Base-by-base conservation (phyloP, 441 rosid genomes). In the Croton setiger region DNA sequence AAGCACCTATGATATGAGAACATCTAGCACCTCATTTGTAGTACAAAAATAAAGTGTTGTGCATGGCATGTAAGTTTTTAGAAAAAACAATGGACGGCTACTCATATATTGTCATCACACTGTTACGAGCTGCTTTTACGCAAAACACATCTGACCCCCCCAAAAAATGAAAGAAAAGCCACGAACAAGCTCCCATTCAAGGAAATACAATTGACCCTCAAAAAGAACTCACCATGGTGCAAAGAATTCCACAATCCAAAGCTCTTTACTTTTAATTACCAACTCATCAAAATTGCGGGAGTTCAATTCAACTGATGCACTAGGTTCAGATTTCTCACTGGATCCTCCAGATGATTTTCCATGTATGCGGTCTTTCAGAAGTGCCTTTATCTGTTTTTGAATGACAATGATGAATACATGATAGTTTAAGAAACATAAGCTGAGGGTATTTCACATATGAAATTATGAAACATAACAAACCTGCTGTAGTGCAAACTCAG, bases 221-320 rank as follows among this genome's bases (percentile, higher is more conserved):
- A 66, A 45, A 59, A 37, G 58, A 14, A 76, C 92, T 76, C 83
- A 95, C 99, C 99, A 95, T 60, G 99, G 99, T 65, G 98, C 98
- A 60, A 92, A 95, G 75, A 92, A 95, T 81, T 95, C 99, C 79
- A 95, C 92, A 64, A 95, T 78, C 99, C 99, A 95, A 60, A 90
- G 96, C 31, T 92, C 98, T 80, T 86, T 92, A 79, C 99, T 92
- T 86, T 91, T 86, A 71, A 89, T 79, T 69, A 95, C 99, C 86
- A 87, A 76, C 73, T 92, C 96, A 80, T 92, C 97, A 80, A 95
- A 95, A 76, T 89, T 92, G 79, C 68, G 71, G 73, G 99, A 80
- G 81, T 81, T 91, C 81, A 95, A 75, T 80, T 88, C 97, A 52
- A 81, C 77, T 0, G 98, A 95, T 18, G 87, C 89, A 81, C 81